These are phyloP conservation scores for Starmerella bombicola DNA, from an alignment of 805 yeast species.

Conservation along the genomic window DNA sequence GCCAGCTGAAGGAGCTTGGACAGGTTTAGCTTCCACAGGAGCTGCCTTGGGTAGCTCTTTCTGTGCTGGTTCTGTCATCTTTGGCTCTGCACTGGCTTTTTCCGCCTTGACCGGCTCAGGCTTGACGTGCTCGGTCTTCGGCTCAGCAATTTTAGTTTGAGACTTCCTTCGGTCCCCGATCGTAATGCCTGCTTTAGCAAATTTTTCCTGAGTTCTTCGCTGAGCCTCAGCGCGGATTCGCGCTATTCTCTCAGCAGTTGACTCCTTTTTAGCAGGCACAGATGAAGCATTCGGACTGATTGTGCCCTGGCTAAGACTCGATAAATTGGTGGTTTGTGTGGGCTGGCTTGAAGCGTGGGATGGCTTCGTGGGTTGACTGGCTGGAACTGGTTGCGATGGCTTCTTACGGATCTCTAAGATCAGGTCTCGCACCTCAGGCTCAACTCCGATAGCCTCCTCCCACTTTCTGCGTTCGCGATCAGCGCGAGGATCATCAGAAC, in stretches of 20 bases:
- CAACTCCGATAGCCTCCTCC: conserved; percentile 72
- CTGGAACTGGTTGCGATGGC: conserved; percentile 5
- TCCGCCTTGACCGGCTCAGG: not conserved
- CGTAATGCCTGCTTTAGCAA: conserved; percentile 24
- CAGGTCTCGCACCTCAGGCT: conserved; percentile 50
- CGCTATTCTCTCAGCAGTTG: conserved; percentile 24
- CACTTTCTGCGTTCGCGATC: conserved; percentile 53
- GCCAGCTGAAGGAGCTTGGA: not conserved
- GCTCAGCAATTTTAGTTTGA: not conserved
- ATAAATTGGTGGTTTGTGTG: not conserved
- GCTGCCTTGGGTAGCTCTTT: conserved; percentile 1
- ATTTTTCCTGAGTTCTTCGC: conserved; percentile 22
- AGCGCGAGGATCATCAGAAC: conserved; percentile 22
- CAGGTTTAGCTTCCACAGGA: not conserved
- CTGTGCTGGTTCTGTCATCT: not conserved
- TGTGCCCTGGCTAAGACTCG: not conserved
- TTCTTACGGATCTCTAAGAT: conserved; percentile 40
- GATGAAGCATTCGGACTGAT: conserved; percentile 3
- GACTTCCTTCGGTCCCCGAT: conserved; percentile 5
- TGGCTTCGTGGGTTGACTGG: not conserved
- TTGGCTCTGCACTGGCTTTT: not conserved
- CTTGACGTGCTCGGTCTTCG: not conserved
- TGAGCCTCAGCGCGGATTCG: conserved; percentile 25
- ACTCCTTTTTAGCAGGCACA: conserved; percentile 14
- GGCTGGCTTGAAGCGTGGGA: not conserved